Conservation (phyloP, 2,329 filamentous ascomycete genomes). For the Hypoxylon sp. region DNA sequence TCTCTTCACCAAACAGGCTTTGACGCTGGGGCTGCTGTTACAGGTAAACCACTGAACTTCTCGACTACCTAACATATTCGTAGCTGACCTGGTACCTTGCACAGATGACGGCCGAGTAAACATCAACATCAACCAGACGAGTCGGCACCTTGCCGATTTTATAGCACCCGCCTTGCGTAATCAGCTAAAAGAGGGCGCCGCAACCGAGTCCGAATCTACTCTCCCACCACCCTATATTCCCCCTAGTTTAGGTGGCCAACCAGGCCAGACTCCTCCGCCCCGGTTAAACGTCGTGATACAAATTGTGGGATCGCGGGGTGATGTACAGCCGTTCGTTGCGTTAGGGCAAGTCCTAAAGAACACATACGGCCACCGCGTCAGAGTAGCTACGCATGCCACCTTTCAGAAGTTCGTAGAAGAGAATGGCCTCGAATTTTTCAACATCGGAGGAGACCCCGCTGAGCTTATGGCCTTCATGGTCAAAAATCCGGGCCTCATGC, state of each 20-base stretch:
- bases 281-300: conserved; percentile 69
- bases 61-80: not conserved
- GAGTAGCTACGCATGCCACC: conserved; percentile 69
- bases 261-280: conserved; percentile 60
- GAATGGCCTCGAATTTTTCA: conserved; percentile 70
- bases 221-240: conserved; percentile 80
- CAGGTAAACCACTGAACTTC: conserved; percentile 57
- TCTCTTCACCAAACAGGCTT: conserved; percentile 75
- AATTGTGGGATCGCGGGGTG: conserved; percentile 67
- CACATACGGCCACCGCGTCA: conserved; percentile 67
- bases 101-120: conserved; percentile 82
- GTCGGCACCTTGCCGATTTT: conserved; percentile 74
- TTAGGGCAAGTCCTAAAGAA: conserved; percentile 66
- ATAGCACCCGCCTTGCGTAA: conserved; percentile 75
- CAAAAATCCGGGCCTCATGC: conserved; percentile 82
- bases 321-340: conserved; percentile 73
- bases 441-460: conserved; percentile 70
- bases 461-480: conserved; percentile 76
- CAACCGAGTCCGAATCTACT: conserved; percentile 54
- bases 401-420: conserved; percentile 69
- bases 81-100: conserved; percentile 32
- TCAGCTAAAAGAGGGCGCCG: conserved; percentile 67
- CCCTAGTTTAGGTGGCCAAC: conserved; percentile 76
- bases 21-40: conserved; percentile 72
- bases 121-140: conserved; percentile 83